Evolutionary conservation across 345 rosid species (phyloP).

Genomic region (Adansonia digitata): DNA sequence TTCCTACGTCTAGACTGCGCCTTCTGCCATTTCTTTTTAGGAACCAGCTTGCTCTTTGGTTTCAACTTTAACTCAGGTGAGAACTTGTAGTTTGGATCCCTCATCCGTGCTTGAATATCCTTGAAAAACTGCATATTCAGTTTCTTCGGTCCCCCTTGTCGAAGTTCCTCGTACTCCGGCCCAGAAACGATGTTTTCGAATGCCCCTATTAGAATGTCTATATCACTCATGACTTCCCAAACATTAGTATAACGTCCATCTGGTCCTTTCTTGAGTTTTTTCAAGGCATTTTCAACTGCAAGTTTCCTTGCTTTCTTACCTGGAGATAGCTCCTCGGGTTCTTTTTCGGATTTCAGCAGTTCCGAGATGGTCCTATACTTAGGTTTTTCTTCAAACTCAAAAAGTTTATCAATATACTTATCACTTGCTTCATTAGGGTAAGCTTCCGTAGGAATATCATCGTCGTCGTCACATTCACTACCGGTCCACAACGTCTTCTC

Average conservation of each 20-base stretch:
- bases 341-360: conserved; percentile 64
- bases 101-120: conserved; percentile 91
- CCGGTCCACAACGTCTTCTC: conserved; percentile 95
- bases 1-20: conserved; percentile 76
- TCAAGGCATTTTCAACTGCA: conserved; percentile 90
- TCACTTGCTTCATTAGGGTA: conserved; percentile 75
- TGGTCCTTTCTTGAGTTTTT: conserved; percentile 87
- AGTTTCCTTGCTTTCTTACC: conserved; percentile 88
- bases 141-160: conserved; percentile 87
- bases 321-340: conserved; percentile 83
- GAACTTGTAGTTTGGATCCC: conserved; percentile 84
- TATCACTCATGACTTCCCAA: conserved; percentile 94
- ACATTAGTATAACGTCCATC: conserved; percentile 87
- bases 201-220: conserved; percentile 78
- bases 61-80: conserved; percentile 83
- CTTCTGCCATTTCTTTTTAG: conserved; percentile 89
- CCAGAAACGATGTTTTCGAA: conserved; percentile 88
- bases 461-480: conserved; percentile 73
- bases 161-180: conserved; percentile 90
- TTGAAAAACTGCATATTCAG: conserved; percentile 90
- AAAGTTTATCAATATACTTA: conserved; percentile 66
- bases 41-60: conserved; percentile 87
- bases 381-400: conserved; percentile 90
- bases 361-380: conserved; percentile 83
- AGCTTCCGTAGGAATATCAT: conserved; percentile 78